phyloP scores from a whole-genome alignment of 2,329 filamentous ascomycete genomes.

The Tolypocladium tundrense region DNA sequence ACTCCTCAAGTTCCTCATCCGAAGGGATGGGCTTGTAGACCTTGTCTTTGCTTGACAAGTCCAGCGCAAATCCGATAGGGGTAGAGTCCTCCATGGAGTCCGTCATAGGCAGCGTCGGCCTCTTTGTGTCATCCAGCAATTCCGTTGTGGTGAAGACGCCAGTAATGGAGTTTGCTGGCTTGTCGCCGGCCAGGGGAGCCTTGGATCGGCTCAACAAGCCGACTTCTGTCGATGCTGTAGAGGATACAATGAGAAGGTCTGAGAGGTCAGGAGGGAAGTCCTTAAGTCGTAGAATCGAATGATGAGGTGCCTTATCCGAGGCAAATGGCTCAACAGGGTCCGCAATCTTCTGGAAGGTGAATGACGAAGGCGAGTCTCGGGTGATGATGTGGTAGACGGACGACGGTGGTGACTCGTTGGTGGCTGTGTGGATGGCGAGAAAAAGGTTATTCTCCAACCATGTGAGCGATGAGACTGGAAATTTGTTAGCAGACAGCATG shows the following conservation, averaged over 20 bases:
- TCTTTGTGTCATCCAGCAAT: constrained; percentile 61
- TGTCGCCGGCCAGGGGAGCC: constrained; percentile 51
- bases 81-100: constrained; percentile 55
- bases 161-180: constrained; percentile 46
- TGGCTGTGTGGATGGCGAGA: constrained; percentile 66
- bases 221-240: constrained; percentile 69
- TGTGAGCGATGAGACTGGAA: constrained; percentile 61
- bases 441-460: constrained; percentile 90
- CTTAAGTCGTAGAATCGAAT: constrained; percentile 66
- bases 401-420: constrained; percentile 44
- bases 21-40: constrained; percentile 67
- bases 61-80: constrained; percentile 68
- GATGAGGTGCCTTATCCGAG: constrained; percentile 57
- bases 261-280: constrained; percentile 72
- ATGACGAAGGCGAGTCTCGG: constrained; percentile 48
- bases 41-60: constrained; percentile 73
- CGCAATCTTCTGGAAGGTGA: constrained; percentile 62
- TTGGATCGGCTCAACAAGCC: constrained; percentile 69
- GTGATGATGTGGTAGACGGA: constrained; percentile 75
- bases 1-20: constrained; percentile 69
- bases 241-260: constrained; percentile 73
- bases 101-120: constrained; percentile 65
- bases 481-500: not conserved
- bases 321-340: constrained; percentile 68
- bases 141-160: constrained; percentile 66